These are phyloP conservation scores for Calycina marina DNA, from an alignment of 2,329 filamentous ascomycete species.

Conservation along the genomic window DNA sequence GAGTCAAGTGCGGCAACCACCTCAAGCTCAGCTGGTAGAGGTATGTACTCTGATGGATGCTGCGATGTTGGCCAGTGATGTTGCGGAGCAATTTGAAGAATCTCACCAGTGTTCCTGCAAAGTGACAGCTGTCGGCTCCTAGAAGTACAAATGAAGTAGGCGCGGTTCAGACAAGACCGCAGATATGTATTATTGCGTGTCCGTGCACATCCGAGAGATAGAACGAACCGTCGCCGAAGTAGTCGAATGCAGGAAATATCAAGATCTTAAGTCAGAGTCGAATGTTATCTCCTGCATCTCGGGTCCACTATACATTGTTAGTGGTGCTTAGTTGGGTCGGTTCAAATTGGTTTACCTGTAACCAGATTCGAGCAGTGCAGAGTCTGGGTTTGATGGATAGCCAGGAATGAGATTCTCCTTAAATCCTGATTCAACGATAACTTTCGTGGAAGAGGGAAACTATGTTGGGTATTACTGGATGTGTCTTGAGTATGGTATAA, in stretches of 20 bases:
- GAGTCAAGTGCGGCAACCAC: background rate
- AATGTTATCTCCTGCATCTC: no score
- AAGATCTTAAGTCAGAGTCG: no score
- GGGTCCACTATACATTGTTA: no score
- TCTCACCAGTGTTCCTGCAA: background rate
- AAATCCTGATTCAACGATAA: conserved; percentile 39
- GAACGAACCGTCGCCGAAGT: conserved; percentile 40
- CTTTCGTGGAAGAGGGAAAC: conserved; percentile 30
- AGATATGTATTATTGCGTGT: conserved; percentile 28
- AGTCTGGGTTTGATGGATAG: conserved; percentile 27
- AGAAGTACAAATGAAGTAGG: conserved; percentile 27
- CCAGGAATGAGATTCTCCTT: conserved; percentile 31
- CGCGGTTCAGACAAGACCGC: conserved; percentile 27
- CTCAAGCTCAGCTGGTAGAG: background rate
- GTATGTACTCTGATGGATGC: background rate
- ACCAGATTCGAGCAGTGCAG: conserved; percentile 24
- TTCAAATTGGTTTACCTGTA: no score
- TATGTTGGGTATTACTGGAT: conserved; percentile 29
- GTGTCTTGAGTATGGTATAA: no score
- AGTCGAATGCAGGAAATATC: conserved; percentile 36
- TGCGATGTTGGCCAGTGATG: background rate
- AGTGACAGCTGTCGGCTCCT: conserved; percentile 29
- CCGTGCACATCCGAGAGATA: conserved; percentile 33
- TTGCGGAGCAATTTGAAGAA: no score
- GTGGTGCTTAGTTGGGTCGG: no score